Evolutionary conservation across 2,329 filamentous ascomycete genomes (phyloP), one percentile per base, ranked within the genome.

Genomic region (Orbilia blumenaviensis): DNA sequence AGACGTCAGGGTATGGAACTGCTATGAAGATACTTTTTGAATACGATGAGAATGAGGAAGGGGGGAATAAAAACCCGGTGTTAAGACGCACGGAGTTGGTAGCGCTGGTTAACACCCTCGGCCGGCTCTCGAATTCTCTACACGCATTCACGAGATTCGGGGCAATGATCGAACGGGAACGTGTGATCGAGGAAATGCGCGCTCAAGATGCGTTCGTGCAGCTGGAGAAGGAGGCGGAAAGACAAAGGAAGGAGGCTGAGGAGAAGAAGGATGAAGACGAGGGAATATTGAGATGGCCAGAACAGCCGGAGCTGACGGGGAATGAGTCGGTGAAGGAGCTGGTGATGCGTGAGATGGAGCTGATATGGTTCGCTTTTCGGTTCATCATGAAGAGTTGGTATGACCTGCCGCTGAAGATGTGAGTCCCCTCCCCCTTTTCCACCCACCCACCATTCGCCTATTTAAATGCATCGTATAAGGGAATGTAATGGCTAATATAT

Each of bases 21-120:
- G 95, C 95, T 0, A 85, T 99, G 78, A 99, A 99, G 84, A 91
- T 99, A 3, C 87, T 99, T 0, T 99, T 99, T 81, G 95, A 99
- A 83, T 95, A 93, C 78, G 93, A 96, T 16, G 80, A 80, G 42
- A 77, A 78, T 44, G 63, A 64, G 79, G 87, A 90, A 78, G 86
- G 85, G 27, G 86, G 86, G 23, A 87, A n/a, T n/a, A n/a, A 88
- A 72, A 89, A 89, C 80, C 93, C 93, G 0, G 85, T 88, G 12
- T 87, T 98, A 18, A 89, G 94, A 82, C 88, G 95, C 78, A 98
- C 94, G 0, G 95, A 99, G 84, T 86, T 99, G 9, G 95, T 99
- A 18, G 92, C 95, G 1, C 86, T 99, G 18, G 91, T 98, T 84
- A 99, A 99, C 83, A 98, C 95, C 0, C 90, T 97, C 73, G 92